Conservation (phyloP, 192 early-diverging fungal species). For the Coemansia erecta region DNA sequence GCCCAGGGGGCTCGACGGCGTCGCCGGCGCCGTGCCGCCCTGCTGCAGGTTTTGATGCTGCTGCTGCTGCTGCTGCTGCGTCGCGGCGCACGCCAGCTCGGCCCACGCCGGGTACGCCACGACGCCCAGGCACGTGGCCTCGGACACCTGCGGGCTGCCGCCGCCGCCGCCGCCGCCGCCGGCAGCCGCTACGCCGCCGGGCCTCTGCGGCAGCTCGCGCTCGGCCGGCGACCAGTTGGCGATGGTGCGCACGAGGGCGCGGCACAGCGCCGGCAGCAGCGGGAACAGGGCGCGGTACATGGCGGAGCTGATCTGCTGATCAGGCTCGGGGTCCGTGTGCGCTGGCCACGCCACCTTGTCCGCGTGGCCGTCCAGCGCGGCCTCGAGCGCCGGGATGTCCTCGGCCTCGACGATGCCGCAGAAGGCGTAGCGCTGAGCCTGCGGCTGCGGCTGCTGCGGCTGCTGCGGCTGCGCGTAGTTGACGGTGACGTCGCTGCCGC, state of each 20-base stretch:
- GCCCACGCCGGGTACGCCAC: conserved; percentile 4
- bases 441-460: conserved; percentile 1
- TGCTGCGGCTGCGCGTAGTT: conserved; percentile 20
- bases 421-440: conserved; percentile 23
- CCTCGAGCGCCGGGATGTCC: conserved; percentile 42
- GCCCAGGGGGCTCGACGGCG: conserved; percentile 25
- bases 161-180: background rate
- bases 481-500: conserved; percentile 35
- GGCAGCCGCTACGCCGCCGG: conserved; percentile 6
- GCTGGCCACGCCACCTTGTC: conserved; percentile 15
- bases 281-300: conserved; percentile 41
- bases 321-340: conserved; percentile 10
- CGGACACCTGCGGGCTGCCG: conserved; percentile 15
- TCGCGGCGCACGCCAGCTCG: too few relatives aligned
- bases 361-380: conserved; percentile 18
- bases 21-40: too few relatives aligned
- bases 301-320: conserved; percentile 3
- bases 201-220: conserved; percentile 34
- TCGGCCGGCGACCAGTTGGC: conserved; percentile 46
- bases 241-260: conserved; percentile 34
- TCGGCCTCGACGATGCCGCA: conserved; percentile 48
- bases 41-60: background rate
- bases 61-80: too few relatives aligned
- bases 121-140: conserved; percentile 32
- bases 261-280: conserved; percentile 31